Percentiles rank a stretch among this genome's conserved stretches.
Conservation (phyloP, 805 yeast genomes). For the Cephaloascus fragrans region DNA sequence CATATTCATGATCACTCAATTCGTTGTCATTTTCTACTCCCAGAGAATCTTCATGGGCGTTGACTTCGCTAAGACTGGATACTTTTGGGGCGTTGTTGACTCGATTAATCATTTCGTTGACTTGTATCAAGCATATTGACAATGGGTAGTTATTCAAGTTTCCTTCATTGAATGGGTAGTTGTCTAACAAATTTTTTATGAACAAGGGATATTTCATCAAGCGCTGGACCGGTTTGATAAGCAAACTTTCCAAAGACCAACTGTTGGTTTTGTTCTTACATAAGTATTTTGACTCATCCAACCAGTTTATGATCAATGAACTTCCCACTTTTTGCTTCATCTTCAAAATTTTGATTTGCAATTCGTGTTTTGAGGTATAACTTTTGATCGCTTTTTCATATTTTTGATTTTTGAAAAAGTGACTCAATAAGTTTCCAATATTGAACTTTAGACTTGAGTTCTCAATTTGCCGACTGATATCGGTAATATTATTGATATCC, state of each 20-base stretch:
- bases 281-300: background rate
- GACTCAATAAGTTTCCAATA: background rate
- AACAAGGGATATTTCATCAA: background rate
- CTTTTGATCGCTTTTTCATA: background rate
- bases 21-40: too few relatives aligned
- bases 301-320: background rate
- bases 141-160: too few relatives aligned
- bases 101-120: background rate
- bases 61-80: too few relatives aligned
- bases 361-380: background rate
- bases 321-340: background rate
- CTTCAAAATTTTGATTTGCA: background rate
- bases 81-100: too few relatives aligned
- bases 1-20: too few relatives aligned
- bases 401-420: background rate
- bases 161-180: background rate
- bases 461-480: background rate
- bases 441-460: background rate
- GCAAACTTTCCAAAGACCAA: background rate
- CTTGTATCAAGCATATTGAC: background rate
- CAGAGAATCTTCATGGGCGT: too few relatives aligned
- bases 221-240: background rate
- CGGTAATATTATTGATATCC: background rate
- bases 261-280: background rate
- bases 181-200: background rate